phyloP scores from a whole-genome alignment of 2,329 filamentous ascomycete species.

The Colletotrichum lini region DNA sequence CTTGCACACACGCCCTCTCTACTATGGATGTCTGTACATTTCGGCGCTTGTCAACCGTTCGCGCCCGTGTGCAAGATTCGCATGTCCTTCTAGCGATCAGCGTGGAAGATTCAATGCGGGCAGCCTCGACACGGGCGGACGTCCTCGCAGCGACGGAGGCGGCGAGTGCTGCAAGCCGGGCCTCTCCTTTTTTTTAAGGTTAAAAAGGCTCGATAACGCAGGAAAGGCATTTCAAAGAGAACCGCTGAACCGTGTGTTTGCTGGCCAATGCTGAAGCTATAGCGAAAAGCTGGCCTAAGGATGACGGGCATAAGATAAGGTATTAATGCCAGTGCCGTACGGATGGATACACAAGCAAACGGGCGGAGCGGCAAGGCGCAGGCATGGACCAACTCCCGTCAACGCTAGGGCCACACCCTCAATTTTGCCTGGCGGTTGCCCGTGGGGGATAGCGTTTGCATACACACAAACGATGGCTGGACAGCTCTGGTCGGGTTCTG shows the following conservation, averaged over 20 bases:
- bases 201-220: constrained; percentile 6
- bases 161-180: not conserved
- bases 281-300: constrained; percentile 10
- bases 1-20: constrained; percentile 19
- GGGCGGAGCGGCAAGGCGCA: constrained; percentile 12
- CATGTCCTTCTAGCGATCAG: not conserved
- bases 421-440: not conserved
- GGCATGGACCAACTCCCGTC: constrained; percentile 27
- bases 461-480: no score
- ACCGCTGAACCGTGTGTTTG: constrained; percentile 37
- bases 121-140: no score
- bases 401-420: constrained; percentile 13
- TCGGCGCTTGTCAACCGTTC: not conserved
- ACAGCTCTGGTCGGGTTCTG: no score
- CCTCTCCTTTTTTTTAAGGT: constrained; percentile 12
- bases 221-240: constrained; percentile 3
- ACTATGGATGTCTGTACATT: not conserved
- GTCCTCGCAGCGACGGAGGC: not conserved
- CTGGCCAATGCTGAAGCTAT: constrained; percentile 20
- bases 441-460: not conserved
- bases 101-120: constrained; percentile 18
- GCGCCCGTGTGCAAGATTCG: not conserved
- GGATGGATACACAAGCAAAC: constrained; percentile 12
- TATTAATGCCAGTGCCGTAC: not conserved
- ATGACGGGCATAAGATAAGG: constrained; percentile 9